These are phyloP conservation scores for Coccinonectria pachysandricola DNA, from an alignment of 2,329 filamentous ascomycete genomes.

Conservation along the genomic window DNA sequence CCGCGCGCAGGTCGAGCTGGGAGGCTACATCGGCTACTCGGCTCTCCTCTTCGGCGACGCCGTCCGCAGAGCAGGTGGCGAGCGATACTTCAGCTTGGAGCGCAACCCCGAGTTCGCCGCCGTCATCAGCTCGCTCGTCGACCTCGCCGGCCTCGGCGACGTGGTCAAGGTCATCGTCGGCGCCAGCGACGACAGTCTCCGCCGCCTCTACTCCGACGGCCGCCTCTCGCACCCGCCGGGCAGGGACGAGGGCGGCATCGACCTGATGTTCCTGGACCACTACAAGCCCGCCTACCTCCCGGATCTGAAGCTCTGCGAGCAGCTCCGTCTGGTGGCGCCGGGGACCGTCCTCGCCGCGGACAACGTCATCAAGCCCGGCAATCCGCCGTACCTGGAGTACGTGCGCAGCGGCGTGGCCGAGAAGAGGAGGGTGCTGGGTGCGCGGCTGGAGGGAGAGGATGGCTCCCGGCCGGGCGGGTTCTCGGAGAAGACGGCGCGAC, in stretches of 20 bases:
- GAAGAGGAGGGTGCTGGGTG: too few relatives aligned
- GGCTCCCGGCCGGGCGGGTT: slow-evolving; percentile 11
- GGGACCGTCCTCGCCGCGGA: slow-evolving; percentile 58
- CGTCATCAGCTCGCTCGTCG: slow-evolving; percentile 57
- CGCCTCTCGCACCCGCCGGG: slow-evolving; percentile 35
- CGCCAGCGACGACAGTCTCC: slow-evolving; percentile 54
- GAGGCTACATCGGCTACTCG: slow-evolving; percentile 75
- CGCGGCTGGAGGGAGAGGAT: slow-evolving; percentile 23
- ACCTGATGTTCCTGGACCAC: slow-evolving; percentile 72
- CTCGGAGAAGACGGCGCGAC: neutral
- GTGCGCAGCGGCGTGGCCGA: slow-evolving; percentile 53
- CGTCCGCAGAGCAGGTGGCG: slow-evolving; percentile 51
- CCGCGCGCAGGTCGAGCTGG: slow-evolving; percentile 60
- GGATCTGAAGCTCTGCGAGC: slow-evolving; percentile 69
- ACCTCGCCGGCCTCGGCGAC: slow-evolving; percentile 62
- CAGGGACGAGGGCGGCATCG: slow-evolving; percentile 34
- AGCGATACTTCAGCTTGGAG: slow-evolving; percentile 62
- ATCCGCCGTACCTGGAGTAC: slow-evolving; percentile 60
- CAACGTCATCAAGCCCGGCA: slow-evolving; percentile 62
- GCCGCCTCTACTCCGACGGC: slow-evolving; percentile 44
- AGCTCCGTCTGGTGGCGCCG: slow-evolving; percentile 51
- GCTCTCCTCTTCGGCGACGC: slow-evolving; percentile 64
- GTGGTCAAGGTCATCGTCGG: slow-evolving; percentile 63
- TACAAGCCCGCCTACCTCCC: slow-evolving; percentile 66
- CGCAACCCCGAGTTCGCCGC: slow-evolving; percentile 63